A percentile compares a stretch with the other conserved stretches of the same genome.
phyloP scores from a whole-genome alignment of 2,329 filamentous ascomycete species.

The Leptographium procerum region DNA sequence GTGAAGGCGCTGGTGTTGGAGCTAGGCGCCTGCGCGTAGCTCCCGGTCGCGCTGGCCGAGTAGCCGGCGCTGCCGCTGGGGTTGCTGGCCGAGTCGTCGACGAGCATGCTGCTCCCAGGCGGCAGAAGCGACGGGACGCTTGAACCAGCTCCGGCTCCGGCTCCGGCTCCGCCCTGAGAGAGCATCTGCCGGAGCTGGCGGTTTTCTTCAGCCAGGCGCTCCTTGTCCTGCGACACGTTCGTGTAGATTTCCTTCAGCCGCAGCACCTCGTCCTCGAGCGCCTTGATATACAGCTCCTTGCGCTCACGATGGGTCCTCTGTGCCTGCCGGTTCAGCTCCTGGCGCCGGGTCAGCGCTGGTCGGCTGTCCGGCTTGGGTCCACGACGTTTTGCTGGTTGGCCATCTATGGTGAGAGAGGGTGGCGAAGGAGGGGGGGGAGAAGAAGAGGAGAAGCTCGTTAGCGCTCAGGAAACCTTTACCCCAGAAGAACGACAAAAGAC shows the following conservation, averaged over 20 bases:
- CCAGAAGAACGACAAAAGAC: too few species aligned
- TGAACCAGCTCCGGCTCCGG: slow-evolving; percentile 5
- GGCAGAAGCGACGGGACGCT: background rate
- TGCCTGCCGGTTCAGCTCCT: slow-evolving; percentile 90
- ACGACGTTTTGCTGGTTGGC: slow-evolving; percentile 74
- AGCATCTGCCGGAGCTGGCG: slow-evolving; percentile 53
- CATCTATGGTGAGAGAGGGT: slow-evolving; percentile 42
- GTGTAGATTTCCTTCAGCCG: slow-evolving; percentile 79
- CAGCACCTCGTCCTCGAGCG: slow-evolving; percentile 81
- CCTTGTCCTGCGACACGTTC: slow-evolving; percentile 62
- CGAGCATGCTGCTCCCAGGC: slow-evolving; percentile 17
- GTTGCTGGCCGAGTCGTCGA: slow-evolving; percentile 34
- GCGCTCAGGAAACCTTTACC: background rate
- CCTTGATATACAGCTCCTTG: slow-evolving; percentile 92
- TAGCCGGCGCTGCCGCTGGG: slow-evolving; percentile 37
- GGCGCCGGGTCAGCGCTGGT: slow-evolving; percentile 79
- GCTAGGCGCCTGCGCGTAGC: slow-evolving; percentile 40
- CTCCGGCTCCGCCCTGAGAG: slow-evolving; percentile 38
- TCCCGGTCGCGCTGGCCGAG: slow-evolving; percentile 49
- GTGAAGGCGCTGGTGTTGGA: slow-evolving; percentile 32
- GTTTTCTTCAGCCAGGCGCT: slow-evolving; percentile 69
- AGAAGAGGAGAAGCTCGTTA: background rate
- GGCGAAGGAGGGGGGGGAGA: background rate
- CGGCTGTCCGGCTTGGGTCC: slow-evolving; percentile 96
- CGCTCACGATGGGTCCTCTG: slow-evolving; percentile 91